Conservation (phyloP, 179 eudicot species). For the Heliamphora pulchella region DNA sequence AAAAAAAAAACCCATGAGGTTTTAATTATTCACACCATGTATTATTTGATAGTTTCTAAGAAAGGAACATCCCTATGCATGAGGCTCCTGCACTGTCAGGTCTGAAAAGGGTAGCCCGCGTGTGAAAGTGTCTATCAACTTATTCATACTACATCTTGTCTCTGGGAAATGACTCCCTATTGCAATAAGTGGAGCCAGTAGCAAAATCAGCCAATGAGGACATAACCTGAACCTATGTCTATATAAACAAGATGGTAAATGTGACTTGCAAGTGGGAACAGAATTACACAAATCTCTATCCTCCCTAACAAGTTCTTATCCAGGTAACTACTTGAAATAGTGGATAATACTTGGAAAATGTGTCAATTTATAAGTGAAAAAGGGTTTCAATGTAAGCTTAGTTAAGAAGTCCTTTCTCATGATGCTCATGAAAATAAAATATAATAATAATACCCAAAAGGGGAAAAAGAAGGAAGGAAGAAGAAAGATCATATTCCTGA, state of each 20-base stretch:
- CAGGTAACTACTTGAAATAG: background rate
- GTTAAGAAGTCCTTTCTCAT: background rate
- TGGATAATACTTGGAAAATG: background rate
- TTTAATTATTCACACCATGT: too few species aligned
- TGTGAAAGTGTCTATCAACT: too few species aligned
- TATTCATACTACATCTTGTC: background rate
- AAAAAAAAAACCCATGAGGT: too few species aligned
- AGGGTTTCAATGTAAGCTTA: background rate
- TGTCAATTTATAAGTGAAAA: background rate
- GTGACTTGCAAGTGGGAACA: background rate
- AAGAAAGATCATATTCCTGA: background rate
- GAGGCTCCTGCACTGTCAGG: too few species aligned
- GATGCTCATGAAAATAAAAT: background rate
- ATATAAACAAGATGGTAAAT: background rate
- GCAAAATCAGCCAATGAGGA: background rate
- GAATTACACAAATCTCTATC: background rate
- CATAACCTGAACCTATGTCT: background rate
- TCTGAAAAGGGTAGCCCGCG: too few species aligned
- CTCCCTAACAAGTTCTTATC: background rate
- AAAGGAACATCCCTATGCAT: too few species aligned
- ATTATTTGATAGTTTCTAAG: too few species aligned
- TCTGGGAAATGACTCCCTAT: background rate
- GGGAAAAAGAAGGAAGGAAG: too few species aligned
- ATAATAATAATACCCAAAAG: background rate
- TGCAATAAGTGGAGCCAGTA: background rate